Percentiles rank a stretch among this genome's conserved stretches.
phyloP scores from a whole-genome alignment of 176 grass and related monocot genomes.

The Poa annua region DNA sequence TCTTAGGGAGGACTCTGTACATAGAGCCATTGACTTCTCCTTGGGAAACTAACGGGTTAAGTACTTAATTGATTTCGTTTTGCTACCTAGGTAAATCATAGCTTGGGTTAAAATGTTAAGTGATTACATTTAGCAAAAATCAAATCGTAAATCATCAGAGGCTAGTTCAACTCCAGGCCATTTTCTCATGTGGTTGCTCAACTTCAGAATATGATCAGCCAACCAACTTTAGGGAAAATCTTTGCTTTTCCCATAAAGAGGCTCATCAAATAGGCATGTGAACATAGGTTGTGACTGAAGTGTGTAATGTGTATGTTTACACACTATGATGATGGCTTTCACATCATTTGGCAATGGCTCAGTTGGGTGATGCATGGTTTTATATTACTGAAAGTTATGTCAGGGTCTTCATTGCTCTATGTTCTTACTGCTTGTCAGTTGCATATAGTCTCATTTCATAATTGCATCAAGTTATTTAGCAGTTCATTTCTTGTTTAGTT shows the following conservation, averaged over 20 bases:
- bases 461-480: not conserved
- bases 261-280: not conserved
- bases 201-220: not conserved
- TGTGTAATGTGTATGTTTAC: not conserved
- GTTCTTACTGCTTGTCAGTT: not conserved
- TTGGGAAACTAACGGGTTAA: not conserved
- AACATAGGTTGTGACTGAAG: not conserved
- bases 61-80: not conserved
- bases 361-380: not conserved
- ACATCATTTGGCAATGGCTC: not conserved
- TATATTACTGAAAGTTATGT: constrained; percentile 16
- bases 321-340: not conserved
- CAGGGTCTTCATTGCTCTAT: not conserved
- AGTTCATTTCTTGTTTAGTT: not conserved
- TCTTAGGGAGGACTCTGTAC: not conserved
- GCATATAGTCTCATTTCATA: not conserved
- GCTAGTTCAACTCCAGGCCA: not conserved
- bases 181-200: not conserved
- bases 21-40: not conserved
- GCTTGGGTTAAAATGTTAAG: not conserved
- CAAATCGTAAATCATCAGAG: not conserved
- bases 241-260: not conserved
- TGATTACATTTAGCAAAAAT: not conserved
- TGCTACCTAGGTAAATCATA: not conserved
- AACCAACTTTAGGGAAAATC: not conserved